Evolutionary conservation across 2,329 filamentous ascomycete genomes (phyloP).

Genomic region (Leptographium radiaticola): DNA sequence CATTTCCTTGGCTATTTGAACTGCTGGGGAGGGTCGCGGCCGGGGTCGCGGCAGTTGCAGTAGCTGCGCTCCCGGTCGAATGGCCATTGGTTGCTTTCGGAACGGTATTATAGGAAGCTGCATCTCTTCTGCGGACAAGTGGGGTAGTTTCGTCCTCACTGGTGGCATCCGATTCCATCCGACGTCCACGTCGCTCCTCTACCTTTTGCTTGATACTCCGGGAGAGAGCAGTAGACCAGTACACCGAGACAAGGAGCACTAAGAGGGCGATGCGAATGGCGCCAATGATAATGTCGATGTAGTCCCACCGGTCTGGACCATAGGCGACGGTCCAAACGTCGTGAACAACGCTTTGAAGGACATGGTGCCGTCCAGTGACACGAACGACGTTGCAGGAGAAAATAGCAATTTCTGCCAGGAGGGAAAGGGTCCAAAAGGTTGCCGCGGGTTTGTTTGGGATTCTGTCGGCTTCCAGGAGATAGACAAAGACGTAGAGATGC

Average conservation of each 20-base stretch:
- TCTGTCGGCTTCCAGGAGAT: constrained; percentile 59
- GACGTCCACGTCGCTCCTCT: constrained; percentile 27
- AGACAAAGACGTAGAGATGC: constrained; percentile 8
- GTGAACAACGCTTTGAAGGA: constrained; percentile 18
- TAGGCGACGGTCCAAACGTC: constrained; percentile 25
- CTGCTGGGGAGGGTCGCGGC: constrained; percentile 11
- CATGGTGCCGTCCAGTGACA: constrained; percentile 40
- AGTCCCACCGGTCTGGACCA: constrained; percentile 37
- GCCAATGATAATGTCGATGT: constrained; percentile 52
- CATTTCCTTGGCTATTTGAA: not conserved
- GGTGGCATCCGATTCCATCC: constrained; percentile 14
- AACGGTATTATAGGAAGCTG: not conserved
- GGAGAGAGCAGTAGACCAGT: constrained; percentile 32
- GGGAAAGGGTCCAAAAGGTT: constrained; percentile 60
- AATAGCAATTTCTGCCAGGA: constrained; percentile 62
- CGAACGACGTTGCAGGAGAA: constrained; percentile 55
- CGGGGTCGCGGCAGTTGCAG: constrained; percentile 28
- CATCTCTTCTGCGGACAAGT: constrained; percentile 35
- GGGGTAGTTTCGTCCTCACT: constrained; percentile 28
- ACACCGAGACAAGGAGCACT: constrained; percentile 37
- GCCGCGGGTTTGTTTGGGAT: constrained; percentile 73
- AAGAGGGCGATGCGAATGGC: constrained; percentile 52
- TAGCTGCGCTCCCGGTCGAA: constrained; percentile 13
- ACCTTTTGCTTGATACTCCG: constrained; percentile 27
- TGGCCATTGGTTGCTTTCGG: not conserved